phyloP scores from a whole-genome alignment of 306 rosid genomes.

The Prunus mira region DNA sequence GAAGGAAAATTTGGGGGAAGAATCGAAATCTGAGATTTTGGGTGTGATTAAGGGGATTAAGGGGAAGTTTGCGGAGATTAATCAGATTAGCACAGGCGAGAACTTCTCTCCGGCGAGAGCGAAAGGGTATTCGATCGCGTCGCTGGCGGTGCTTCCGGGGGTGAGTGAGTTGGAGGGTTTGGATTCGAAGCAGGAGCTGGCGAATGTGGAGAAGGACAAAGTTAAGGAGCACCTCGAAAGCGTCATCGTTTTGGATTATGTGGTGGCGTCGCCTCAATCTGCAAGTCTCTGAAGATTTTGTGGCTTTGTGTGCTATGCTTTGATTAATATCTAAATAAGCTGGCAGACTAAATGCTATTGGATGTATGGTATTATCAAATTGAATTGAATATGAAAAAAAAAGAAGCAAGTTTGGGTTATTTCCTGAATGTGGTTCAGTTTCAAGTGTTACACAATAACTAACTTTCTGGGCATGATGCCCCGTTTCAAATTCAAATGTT shows the following conservation, averaged over 20 bases:
- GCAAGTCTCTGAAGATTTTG: conserved; percentile 51
- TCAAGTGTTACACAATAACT: too few species aligned
- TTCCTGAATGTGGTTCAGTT: too few species aligned
- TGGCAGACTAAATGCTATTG: not conserved
- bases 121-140: conserved; percentile 79
- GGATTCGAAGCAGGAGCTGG: conserved; percentile 49
- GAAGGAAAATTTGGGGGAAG: conserved; percentile 49
- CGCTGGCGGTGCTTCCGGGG: conserved; percentile 55
- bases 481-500: too few species aligned
- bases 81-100: conserved; percentile 58
- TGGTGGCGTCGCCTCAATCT: conserved; percentile 45
- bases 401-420: not conserved
- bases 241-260: conserved; percentile 61
- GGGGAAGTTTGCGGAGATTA: conserved; percentile 43
- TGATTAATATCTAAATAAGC: not conserved
- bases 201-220: conserved; percentile 59
- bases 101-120: conserved; percentile 91
- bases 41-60: conserved; percentile 51
- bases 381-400: too few species aligned
- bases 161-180: conserved; percentile 44
- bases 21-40: conserved; percentile 40
- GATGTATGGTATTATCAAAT: not conserved
- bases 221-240: conserved; percentile 62
- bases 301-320: not conserved
- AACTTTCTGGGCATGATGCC: too few species aligned